Base-by-base conservation (phyloP, 495 filamentous ascomycete species). In the Aspergillus bridgeri region DNA sequence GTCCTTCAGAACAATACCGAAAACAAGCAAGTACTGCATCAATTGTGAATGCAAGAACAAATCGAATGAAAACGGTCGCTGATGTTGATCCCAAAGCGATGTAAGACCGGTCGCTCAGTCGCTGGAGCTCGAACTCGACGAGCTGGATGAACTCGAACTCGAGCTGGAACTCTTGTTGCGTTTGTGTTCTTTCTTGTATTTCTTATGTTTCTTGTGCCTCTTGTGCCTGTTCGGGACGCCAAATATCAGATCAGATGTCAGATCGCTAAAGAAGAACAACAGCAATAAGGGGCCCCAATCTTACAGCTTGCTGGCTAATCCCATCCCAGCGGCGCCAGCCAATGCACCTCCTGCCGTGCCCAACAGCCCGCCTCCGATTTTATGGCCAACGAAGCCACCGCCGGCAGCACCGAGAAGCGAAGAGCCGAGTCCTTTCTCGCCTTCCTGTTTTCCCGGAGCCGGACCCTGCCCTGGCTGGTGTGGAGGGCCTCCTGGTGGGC, bases 361-460 rank as follows among this genome's bases (percentile, higher is more conserved):
- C 49, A 81, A 27, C 11, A 69, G 19, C 15, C 77, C 75, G 45
- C 73, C 75, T 6, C 76, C 74, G 44, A 77, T 49, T 52, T 81
- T 73, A 46, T 80, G 71, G 45, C 73, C 73, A 19, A 78, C 46
- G 46, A 70, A 68, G 3, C 73, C 75, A 42, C 79, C 79, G 3
- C 71, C 77, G 9, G 69, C 73, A 24, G 67, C 74, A 20, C 79
- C 79, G 15, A 75, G 15, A 20, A 80, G 22, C 2, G 74, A 69
- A 7, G 77, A 73, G 2, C 74, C 77, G 1, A 81, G 66, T 5
- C 79, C 79, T 24, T 62, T 72, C 19, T 81, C 79, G 2, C 63
- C 69, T 48, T 65, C 67, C 4, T 62, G 62, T 15, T 64, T 69
- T 22, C 53, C 61, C 6, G 66, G 57, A 29, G 17, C 55, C 6